Evolutionary conservation across 202 grass and related monocot genomes (phyloP).

Genomic region (Hordeum pubiflorum): DNA sequence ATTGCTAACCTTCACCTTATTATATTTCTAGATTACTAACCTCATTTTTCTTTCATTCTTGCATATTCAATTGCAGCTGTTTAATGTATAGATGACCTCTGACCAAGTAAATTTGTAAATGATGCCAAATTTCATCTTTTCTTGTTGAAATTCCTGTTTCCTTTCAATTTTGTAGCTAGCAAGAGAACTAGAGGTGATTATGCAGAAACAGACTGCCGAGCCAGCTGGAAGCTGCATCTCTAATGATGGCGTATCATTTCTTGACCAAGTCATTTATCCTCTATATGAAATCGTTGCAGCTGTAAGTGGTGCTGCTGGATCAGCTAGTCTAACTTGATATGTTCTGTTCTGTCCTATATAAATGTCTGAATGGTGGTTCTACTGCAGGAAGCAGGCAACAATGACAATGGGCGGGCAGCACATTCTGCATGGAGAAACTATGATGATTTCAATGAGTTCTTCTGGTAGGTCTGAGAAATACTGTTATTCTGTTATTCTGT

Average conservation of each 20-base stretch:
- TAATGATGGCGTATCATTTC: slow-evolving; percentile 62
- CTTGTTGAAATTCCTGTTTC: not conserved
- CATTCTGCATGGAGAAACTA: slow-evolving; percentile 99
- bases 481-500: too few species aligned
- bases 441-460: slow-evolving; percentile 97
- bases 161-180: slow-evolving; percentile 52
- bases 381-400: slow-evolving; percentile 81
- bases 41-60: too few species aligned
- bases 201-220: slow-evolving; percentile 45
- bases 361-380: slow-evolving; percentile 24
- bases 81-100: too few species aligned
- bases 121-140: not conserved
- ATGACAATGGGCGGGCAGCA: slow-evolving; percentile 58
- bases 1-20: too few species aligned
- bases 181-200: slow-evolving; percentile 67
- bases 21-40: too few species aligned
- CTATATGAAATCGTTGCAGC: slow-evolving; percentile 69
- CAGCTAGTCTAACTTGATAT: not conserved
- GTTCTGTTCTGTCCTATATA: slow-evolving; percentile 17
- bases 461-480: slow-evolving; percentile 42
- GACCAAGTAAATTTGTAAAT: not conserved
- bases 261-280: slow-evolving; percentile 78
- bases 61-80: too few species aligned
- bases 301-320: slow-evolving; percentile 41
- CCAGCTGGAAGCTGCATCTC: slow-evolving; percentile 60